phyloP scores from a whole-genome alignment of 1,139 yeast genomes.

The Nakaseomyces sp. region DNA sequence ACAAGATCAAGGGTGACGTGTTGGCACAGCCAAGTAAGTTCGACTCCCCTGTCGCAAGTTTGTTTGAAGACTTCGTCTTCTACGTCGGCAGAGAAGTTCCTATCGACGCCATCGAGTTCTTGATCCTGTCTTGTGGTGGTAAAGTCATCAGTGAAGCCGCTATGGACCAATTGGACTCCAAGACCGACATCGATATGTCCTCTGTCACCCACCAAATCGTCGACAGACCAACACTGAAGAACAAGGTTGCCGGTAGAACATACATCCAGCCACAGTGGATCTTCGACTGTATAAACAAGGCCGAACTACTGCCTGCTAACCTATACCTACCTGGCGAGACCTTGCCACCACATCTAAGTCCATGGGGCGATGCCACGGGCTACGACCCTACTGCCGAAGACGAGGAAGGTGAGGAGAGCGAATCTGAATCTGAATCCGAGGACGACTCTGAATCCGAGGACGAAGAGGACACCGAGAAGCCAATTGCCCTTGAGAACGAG shows the following conservation, averaged over 20 bases:
- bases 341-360: slow-evolving; percentile 92
- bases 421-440: slow-evolving; percentile 43
- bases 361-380: slow-evolving; percentile 95
- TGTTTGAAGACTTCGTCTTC: slow-evolving; percentile 70
- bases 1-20: slow-evolving; percentile 62
- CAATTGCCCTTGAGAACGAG: slow-evolving; percentile 19
- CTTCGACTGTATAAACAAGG: slow-evolving; percentile 82
- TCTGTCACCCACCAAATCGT: slow-evolving; percentile 85
- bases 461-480: slow-evolving; percentile 34
- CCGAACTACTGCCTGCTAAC: slow-evolving; percentile 63
- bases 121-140: slow-evolving; percentile 84
- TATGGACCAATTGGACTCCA: slow-evolving; percentile 54
- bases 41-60: slow-evolving; percentile 47
- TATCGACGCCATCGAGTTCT: slow-evolving; percentile 79
- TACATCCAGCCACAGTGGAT: slow-evolving; percentile 98
- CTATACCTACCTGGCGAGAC: slow-evolving; percentile 89
- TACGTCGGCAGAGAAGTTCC: slow-evolving; percentile 95
- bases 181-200: slow-evolving; percentile 47
- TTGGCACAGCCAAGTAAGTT: slow-evolving; percentile 70
- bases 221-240: slow-evolving; percentile 76
- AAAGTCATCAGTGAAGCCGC: slow-evolving; percentile 78
- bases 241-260: slow-evolving; percentile 82
- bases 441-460: slow-evolving; percentile 42
- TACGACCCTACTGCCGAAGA: slow-evolving; percentile 70
- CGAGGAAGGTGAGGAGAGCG: slow-evolving; percentile 44